Conservation (phyloP, 2,329 filamentous ascomycete genomes). For the Trichoderma sp. region DNA sequence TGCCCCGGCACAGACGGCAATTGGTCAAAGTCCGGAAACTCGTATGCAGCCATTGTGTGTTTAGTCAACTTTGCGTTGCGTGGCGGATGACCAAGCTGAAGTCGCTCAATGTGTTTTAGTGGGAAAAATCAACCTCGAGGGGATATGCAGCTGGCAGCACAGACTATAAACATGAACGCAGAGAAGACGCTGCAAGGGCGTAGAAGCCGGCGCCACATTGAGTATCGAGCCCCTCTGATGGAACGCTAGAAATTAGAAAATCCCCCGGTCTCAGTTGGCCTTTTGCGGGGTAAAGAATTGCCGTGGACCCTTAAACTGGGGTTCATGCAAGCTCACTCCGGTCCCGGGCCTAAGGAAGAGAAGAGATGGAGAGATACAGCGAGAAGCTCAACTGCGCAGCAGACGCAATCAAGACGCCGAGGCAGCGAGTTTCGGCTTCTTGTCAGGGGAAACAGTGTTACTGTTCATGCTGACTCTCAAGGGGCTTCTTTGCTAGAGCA, state of each 20-base stretch:
- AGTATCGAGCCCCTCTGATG: neutral
- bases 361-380: neutral
- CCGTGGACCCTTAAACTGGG: neutral
- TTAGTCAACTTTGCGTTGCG: neutral
- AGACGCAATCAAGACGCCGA: neutral
- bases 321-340: neutral
- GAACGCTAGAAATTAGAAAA: neutral
- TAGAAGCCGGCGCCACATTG: neutral
- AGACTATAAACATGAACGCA: neutral
- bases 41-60: neutral
- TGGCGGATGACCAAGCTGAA: neutral
- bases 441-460: neutral
- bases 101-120: neutral
- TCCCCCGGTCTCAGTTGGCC: neutral
- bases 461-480: neutral
- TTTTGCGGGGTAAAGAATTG: slow-evolving; percentile 7
- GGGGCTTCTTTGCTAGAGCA: neutral
- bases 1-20: slow-evolving; percentile 12
- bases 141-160: too few relatives aligned
- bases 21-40: neutral
- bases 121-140: neutral
- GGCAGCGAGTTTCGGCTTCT: slow-evolving; percentile 5
- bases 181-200: too few relatives aligned
- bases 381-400: neutral
- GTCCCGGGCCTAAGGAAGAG: neutral